Base-by-base conservation (phyloP, 139 green algal genomes). In the Dunaliella primolecta region DNA sequence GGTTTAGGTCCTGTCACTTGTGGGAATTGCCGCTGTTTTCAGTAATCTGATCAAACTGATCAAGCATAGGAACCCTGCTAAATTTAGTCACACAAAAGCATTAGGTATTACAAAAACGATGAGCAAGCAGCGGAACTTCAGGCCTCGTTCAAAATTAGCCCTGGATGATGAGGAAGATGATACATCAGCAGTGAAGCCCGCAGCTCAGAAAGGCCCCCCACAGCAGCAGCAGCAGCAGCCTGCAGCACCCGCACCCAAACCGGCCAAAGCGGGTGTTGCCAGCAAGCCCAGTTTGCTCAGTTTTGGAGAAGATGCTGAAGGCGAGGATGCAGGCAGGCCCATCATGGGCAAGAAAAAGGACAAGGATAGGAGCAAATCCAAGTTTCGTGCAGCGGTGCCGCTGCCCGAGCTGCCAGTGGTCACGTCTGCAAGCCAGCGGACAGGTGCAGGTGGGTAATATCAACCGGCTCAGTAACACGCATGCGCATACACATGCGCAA, bases 71-170 rank as follows among this genome's bases (percentile, higher is more conserved):
- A n/a, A n/a, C n/a, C n/a, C n/a, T n/a, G n/a, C n/a, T n/a, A n/a
- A n/a, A n/a, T n/a, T n/a, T n/a, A n/a, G n/a, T n/a, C n/a, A n/a
- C n/a, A n/a, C n/a, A n/a, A n/a, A n/a, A n/a, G n/a, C n/a, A n/a
- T n/a, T n/a, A n/a, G n/a, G n/a, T n/a, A n/a, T n/a, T n/a, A n/a
- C n/a, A n/a, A n/a, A n/a, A n/a, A n/a, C n/a, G n/a, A 86, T 86
- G 78, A 85, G 76, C 35, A 92, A 90, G 76, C 85, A 92, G 70
- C 84, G 89, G 3, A 90, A 89, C 33, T 87, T 92, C 33, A 71
- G 89, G 78, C 83, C 81, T 0, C 36, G 78, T 20, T 36, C 7
- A 25, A 92, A 92, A 76, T 35, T 83, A 27, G 86, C 83, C 0
- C 84, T 80, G 25, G 81, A 84, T 36, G 56, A 84, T 46, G 56